Conservation (phyloP, 176 grass and related monocot species). For the Triticum timopheevii region DNA sequence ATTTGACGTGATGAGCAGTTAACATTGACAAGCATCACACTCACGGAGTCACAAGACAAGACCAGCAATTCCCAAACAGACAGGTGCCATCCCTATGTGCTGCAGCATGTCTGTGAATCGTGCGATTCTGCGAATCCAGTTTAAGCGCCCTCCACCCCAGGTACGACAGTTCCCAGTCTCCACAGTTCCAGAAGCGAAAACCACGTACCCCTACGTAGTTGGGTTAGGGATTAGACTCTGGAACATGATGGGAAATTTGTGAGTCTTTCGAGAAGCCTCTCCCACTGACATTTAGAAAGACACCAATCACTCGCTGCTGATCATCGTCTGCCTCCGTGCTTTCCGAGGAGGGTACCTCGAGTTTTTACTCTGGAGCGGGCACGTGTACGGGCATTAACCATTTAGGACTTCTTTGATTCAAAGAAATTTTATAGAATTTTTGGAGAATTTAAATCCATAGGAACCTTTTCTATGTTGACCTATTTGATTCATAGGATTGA, state of each 20-base stretch:
- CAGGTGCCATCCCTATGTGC: not conserved
- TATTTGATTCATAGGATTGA: no score
- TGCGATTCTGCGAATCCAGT: not conserved
- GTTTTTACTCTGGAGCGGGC: not conserved
- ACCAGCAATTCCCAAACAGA: not conserved
- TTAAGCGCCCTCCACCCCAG: not conserved
- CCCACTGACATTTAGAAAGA: not conserved
- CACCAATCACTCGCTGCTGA: not conserved
- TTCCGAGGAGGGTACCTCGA: not conserved
- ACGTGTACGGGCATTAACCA: not conserved
- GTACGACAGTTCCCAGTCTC: not conserved
- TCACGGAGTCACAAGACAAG: not conserved
- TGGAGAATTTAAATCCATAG: no score
- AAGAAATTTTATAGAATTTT: no score
- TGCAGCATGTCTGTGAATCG: not conserved
- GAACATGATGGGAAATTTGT: conserved; percentile 18
- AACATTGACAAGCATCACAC: not conserved
- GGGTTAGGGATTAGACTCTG: not conserved
- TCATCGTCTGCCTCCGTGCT: not conserved
- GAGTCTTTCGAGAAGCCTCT: conserved; percentile 33
- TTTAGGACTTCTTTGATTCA: no score
- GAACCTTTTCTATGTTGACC: no score
- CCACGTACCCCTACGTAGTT: not conserved
- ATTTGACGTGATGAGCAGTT: conserved; percentile 15
- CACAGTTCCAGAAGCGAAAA: conserved; percentile 10